These are phyloP conservation scores for Neoscytalidium dimidiatum DNA, from an alignment of 2,329 filamentous ascomycete species.

Conservation along the genomic window DNA sequence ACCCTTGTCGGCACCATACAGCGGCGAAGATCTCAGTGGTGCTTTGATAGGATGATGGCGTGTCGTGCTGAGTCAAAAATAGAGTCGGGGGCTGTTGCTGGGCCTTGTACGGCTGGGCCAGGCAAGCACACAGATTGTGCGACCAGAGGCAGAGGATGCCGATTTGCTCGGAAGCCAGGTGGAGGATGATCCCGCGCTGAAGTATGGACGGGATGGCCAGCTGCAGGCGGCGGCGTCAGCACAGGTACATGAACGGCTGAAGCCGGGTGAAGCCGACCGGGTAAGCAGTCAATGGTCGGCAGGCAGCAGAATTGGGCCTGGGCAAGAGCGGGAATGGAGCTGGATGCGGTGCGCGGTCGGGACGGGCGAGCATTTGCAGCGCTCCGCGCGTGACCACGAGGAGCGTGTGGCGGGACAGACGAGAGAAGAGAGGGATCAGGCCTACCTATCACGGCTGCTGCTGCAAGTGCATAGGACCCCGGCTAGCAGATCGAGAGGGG, in stretches of 20 bases:
- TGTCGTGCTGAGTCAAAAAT: slow-evolving; percentile 9
- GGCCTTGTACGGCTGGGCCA: slow-evolving; percentile 2
- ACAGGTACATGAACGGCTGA: slow-evolving; percentile 18
- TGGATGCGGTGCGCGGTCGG: slow-evolving; percentile 17
- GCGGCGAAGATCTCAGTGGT: neutral
- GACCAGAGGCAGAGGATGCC: slow-evolving; percentile 13
- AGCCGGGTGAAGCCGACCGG: slow-evolving; percentile 10
- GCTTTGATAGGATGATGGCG: slow-evolving; percentile 12
- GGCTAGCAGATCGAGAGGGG: slow-evolving; percentile 14
- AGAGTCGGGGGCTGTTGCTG: slow-evolving; percentile 4
- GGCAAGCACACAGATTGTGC: slow-evolving; percentile 15
- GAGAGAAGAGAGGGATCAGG: neutral
- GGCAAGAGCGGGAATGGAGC: neutral
- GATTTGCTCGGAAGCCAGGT: slow-evolving; percentile 17
- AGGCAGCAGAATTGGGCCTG: neutral
- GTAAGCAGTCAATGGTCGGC: slow-evolving; percentile 11
- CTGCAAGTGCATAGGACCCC: slow-evolving; percentile 15
- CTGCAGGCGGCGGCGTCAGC: slow-evolving; percentile 18
- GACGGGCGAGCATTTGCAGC: slow-evolving; percentile 9
- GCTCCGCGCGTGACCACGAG: slow-evolving; percentile 14
- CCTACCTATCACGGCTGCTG: slow-evolving; percentile 17
- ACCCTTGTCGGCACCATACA: slow-evolving; percentile 17
- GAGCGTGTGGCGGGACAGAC: slow-evolving; percentile 19
- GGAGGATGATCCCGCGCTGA: slow-evolving; percentile 12
- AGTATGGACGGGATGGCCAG: slow-evolving; percentile 16